These are phyloP conservation scores for Fusarium zealandicum DNA, from an alignment of 2,329 filamentous ascomycete genomes.

Conservation along the genomic window DNA sequence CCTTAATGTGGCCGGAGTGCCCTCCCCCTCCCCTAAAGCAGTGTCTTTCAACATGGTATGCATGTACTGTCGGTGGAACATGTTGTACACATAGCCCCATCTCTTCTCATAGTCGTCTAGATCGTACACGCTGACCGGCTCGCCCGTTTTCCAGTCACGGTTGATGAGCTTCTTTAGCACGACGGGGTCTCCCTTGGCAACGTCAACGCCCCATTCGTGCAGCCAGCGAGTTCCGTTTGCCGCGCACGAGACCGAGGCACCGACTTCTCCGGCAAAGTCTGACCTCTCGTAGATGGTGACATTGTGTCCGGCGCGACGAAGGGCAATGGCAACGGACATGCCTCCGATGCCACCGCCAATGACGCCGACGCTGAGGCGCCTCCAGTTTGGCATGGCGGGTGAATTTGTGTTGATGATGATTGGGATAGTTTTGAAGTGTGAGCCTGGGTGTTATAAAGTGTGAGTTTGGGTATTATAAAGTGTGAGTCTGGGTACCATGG, in stretches of 20 bases:
- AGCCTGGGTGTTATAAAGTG: background rate
- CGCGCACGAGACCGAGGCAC: constrained; percentile 71
- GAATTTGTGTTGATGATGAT: constrained; percentile 28
- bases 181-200: constrained; percentile 70
- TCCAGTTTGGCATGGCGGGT: constrained; percentile 49
- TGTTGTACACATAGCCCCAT: constrained; percentile 72
- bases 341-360: constrained; percentile 59
- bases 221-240: constrained; percentile 75
- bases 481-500: background rate
- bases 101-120: constrained; percentile 69
- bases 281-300: constrained; percentile 70
- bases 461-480: background rate
- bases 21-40: constrained; percentile 62
- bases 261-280: constrained; percentile 73
- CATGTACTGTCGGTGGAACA: constrained; percentile 75
- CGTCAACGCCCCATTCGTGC: constrained; percentile 71
- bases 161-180: constrained; percentile 72
- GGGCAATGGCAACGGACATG: constrained; percentile 54
- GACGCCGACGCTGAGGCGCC: constrained; percentile 53
- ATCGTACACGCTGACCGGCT: constrained; percentile 69
- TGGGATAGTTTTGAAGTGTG: background rate
- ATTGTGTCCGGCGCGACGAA: constrained; percentile 55
- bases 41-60: constrained; percentile 70
- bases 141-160: constrained; percentile 73
- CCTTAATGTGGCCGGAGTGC: constrained; percentile 58